Evolutionary conservation across 1,139 yeast genomes (phyloP).

Genomic region (Candida frijolesensis): DNA sequence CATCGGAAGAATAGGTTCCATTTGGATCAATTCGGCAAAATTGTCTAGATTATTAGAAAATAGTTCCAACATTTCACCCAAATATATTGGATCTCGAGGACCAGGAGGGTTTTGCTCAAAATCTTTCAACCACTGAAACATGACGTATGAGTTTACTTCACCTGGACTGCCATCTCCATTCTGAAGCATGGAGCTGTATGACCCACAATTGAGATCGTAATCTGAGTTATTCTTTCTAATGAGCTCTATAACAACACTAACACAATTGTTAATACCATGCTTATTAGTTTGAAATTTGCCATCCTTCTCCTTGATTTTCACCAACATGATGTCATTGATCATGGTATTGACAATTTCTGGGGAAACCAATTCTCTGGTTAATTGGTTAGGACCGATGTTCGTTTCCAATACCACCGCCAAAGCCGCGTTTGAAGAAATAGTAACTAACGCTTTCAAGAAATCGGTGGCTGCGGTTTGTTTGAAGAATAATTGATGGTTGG

Average conservation of each 20-base stretch:
- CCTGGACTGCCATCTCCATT: conserved; percentile 35
- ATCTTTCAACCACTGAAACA: conserved; percentile 51
- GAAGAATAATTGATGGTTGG: conserved; percentile 48
- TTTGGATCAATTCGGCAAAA: conserved; percentile 31
- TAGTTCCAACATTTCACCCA: conserved; percentile 46
- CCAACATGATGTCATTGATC: conserved; percentile 45
- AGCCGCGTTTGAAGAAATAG: conserved; percentile 78
- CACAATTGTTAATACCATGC: conserved; percentile 51
- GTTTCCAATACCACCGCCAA: conserved; percentile 49
- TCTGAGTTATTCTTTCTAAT: conserved; percentile 52
- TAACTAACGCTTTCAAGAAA: conserved; percentile 87
- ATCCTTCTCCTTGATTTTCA: conserved; percentile 17
- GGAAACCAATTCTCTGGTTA: conserved; percentile 48
- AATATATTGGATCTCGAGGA: conserved; percentile 46
- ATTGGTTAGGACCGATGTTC: conserved; percentile 50
- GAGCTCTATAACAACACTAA: conserved; percentile 48
- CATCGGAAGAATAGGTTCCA: conserved; percentile 29
- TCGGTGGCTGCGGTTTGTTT: conserved; percentile 95
- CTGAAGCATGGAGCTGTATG: conserved; percentile 37
- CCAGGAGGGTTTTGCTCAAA: conserved; percentile 53
- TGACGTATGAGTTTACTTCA: conserved; percentile 44
- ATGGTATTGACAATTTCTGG: conserved; percentile 36
- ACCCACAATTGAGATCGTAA: conserved; percentile 48
- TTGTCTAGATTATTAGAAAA: conserved; percentile 42
- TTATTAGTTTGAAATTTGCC: conserved; percentile 34